Percentiles rank a stretch among this genome's conserved stretches.
phyloP scores from a whole-genome alignment of 371 early-diverging fungal genomes.

The Mucor piriformis region DNA sequence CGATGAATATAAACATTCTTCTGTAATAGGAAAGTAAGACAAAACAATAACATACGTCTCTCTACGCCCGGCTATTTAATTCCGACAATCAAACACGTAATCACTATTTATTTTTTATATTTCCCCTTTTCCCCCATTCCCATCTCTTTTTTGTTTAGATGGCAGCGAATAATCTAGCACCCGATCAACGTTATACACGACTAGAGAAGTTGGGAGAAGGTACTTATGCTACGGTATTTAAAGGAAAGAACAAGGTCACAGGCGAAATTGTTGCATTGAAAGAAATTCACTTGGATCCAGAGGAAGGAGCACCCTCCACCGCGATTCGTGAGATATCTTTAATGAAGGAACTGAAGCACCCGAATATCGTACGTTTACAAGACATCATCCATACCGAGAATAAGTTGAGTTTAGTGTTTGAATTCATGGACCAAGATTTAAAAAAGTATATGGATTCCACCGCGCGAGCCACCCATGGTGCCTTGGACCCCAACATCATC shows the following conservation, averaged over 20 bases:
- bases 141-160: constrained; percentile 1
- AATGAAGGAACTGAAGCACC: constrained; percentile 93
- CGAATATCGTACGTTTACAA: constrained; percentile 88
- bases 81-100: background rate
- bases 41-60: background rate
- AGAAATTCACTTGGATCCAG: constrained; percentile 91
- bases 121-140: background rate
- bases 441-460: constrained; percentile 90
- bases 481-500: constrained; percentile 70
- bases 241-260: constrained; percentile 87
- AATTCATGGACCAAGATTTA: constrained; percentile 98
- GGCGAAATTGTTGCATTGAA: constrained; percentile 97
- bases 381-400: constrained; percentile 99
- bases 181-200: constrained; percentile 69
- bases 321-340: constrained; percentile 97
- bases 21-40: constrained; percentile 23
- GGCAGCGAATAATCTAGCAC: constrained; percentile 27
- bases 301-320: constrained; percentile 96
- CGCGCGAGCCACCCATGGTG: constrained; percentile 57
- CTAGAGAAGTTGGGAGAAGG: constrained; percentile 98
- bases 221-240: constrained; percentile 99
- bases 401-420: constrained; percentile 98
- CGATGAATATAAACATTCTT: constrained; percentile 20
- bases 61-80: background rate
- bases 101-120: background rate